phyloP scores from a whole-genome alignment of 2,329 filamentous ascomycete genomes.

The Cladosporium sp. region DNA sequence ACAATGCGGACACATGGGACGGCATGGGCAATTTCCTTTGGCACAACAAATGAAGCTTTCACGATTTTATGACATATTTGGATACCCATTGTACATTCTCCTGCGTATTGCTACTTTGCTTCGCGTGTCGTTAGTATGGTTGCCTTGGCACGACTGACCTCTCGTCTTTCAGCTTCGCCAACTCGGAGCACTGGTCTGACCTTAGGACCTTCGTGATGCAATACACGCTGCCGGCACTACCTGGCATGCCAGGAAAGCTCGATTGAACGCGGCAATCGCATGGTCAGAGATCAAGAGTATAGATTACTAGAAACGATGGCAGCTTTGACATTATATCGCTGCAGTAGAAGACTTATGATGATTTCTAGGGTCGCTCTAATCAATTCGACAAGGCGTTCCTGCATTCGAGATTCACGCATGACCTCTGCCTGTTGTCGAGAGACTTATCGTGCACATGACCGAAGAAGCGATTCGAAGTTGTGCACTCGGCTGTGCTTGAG shows the following conservation, averaged over 20 bases:
- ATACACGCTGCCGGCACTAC: conserved; percentile 18
- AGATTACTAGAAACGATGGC: background rate
- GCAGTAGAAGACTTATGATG: background rate
- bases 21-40: conserved; percentile 77
- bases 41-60: conserved; percentile 60
- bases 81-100: conserved; percentile 3
- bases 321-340: background rate
- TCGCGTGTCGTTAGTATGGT: background rate
- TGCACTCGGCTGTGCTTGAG: background rate
- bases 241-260: conserved; percentile 14
- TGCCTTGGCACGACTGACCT: conserved; percentile 9
- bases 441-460: background rate
- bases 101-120: background rate
- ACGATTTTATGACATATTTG: conserved; percentile 8
- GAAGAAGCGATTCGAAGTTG: background rate
- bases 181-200: conserved; percentile 24
- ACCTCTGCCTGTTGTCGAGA: background rate
- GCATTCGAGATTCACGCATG: background rate
- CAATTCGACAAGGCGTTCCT: background rate
- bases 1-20: conserved; percentile 85
- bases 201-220: conserved; percentile 24
- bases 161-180: conserved; percentile 23
- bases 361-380: background rate
- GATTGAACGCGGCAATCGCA: background rate
- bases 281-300: background rate